phyloP scores from a whole-genome alignment of 2,329 filamentous ascomycete species.

The Penicillium paneum region DNA sequence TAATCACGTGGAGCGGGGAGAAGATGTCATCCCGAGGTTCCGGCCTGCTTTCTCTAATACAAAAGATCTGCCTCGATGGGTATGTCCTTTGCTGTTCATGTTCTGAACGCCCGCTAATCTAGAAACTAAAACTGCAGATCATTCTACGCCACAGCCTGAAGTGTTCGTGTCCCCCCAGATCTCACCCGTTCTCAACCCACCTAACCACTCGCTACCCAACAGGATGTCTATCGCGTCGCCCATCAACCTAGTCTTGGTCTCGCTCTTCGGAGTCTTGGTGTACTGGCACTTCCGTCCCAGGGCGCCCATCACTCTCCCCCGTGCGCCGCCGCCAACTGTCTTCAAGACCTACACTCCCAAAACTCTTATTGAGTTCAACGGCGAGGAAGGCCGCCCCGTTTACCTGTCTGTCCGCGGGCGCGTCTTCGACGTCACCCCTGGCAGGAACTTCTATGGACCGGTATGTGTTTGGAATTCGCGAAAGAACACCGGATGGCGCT shows the following conservation, averaged over 20 bases:
- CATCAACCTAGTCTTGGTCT: constrained; percentile 60
- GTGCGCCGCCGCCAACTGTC: constrained; percentile 64
- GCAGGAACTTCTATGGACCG: constrained; percentile 92
- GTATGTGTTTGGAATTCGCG: constrained; percentile 26
- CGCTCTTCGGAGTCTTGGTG: constrained; percentile 55
- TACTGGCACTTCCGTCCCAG: constrained; percentile 60
- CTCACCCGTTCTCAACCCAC: neutral
- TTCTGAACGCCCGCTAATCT: constrained; percentile 11
- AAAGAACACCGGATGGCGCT: neutral
- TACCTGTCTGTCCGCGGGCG: constrained; percentile 88
- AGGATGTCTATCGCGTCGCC: constrained; percentile 55
- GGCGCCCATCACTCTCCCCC: constrained; percentile 51
- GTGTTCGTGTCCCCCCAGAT: constrained; percentile 29
- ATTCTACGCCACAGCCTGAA: constrained; percentile 32
- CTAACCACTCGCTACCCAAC: constrained; percentile 5
- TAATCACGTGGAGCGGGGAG: constrained; percentile 19
- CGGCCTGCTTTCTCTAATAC: neutral
- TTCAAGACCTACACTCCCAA: constrained; percentile 82
- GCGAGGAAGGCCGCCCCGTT: constrained; percentile 68
- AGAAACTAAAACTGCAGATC: constrained; percentile 14
- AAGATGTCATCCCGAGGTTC: constrained; percentile 15
- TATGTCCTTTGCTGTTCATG: constrained; percentile 8
- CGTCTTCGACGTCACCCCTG: constrained; percentile 84
- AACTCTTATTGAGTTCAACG: constrained; percentile 83
- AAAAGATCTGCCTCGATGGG: constrained; percentile 5